A percentile compares a stretch with the other conserved stretches of the same genome.
Conservation (phyloP, 805 yeast genomes). For the Hanseniaspora vineae region DNA sequence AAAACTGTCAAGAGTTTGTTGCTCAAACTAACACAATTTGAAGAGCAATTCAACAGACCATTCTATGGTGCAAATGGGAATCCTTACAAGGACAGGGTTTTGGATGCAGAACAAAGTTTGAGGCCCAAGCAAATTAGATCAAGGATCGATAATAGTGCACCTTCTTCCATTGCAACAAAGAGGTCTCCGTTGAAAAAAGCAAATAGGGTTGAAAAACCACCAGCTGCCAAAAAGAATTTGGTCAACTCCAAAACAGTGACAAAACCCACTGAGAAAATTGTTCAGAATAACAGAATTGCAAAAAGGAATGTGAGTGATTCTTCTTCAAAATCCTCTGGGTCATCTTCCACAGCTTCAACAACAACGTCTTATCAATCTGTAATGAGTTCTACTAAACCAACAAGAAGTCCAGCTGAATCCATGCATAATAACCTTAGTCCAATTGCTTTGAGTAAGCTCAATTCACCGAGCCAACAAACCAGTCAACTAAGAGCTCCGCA, state of each 20-base stretch:
- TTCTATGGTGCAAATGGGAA: conserved; percentile 13
- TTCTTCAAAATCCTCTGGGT: not conserved
- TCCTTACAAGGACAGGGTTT: conserved; percentile 17
- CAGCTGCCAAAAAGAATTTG: too few relatives aligned
- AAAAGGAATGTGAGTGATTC: not conserved
- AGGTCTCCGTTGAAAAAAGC: not conserved
- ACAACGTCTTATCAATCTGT: not conserved
- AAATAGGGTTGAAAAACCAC: not conserved
- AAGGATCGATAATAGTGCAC: conserved; percentile 8
- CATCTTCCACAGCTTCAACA: not conserved
- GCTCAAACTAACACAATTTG: conserved; percentile 34
- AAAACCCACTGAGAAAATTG: not conserved
- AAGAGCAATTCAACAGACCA: conserved; percentile 26
- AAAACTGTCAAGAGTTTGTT: conserved; percentile 40
- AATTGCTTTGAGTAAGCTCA: not conserved
- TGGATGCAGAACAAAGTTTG: conserved; percentile 22
- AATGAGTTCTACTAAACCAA: not conserved
- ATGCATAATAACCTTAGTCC: not conserved
- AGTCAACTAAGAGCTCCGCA: too few relatives aligned
- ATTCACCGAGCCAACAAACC: not conserved
- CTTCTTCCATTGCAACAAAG: too few relatives aligned
- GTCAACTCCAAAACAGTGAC: not conserved
- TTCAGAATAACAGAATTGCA: not conserved
- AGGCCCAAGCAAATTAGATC: conserved; percentile 22
- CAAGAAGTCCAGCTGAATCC: not conserved